These are phyloP conservation scores for Pseudoturritis turrita DNA, from an alignment of 345 rosid species.

Conservation along the genomic window DNA sequence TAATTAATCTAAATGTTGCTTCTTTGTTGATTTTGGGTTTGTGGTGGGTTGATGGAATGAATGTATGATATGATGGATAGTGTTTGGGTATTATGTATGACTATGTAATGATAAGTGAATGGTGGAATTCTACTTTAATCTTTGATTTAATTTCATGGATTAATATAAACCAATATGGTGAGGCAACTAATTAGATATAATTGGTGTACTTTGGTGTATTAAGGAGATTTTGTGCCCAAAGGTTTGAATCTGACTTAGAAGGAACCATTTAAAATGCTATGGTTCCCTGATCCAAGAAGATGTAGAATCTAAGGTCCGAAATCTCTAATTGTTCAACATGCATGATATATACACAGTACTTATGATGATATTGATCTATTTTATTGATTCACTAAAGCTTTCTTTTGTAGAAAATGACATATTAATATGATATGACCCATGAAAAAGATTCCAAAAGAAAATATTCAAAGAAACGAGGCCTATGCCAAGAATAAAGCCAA, in stretches of 20 bases:
- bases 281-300: too few relatives aligned
- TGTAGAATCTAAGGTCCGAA: too few relatives aligned
- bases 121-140: neutral
- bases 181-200: neutral
- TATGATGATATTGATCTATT: neutral
- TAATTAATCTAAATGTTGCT: constrained; percentile 22
- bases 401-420: neutral
- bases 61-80: constrained; percentile 29
- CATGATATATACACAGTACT: neutral
- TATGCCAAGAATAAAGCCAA: constrained; percentile 9
- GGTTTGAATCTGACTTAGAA: too few relatives aligned
- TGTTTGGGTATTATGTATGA: constrained; percentile 18
- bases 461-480: constrained; percentile 12
- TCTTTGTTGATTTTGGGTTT: constrained; percentile 13
- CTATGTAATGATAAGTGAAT: neutral
- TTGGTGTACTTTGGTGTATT: too few relatives aligned
- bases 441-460: constrained; percentile 18
- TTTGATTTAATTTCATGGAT: neutral
- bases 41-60: constrained; percentile 15
- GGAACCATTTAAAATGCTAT: too few relatives aligned
- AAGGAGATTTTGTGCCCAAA: too few relatives aligned
- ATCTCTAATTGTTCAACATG: neutral
- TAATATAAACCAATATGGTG: neutral
- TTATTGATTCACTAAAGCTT: neutral
- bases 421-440: constrained; percentile 1